A percentile compares a stretch with the other conserved stretches of the same genome.
Evolutionary conservation across 306 rosid genomes (phyloP).

Genomic region (Citrullus colocynthis): DNA sequence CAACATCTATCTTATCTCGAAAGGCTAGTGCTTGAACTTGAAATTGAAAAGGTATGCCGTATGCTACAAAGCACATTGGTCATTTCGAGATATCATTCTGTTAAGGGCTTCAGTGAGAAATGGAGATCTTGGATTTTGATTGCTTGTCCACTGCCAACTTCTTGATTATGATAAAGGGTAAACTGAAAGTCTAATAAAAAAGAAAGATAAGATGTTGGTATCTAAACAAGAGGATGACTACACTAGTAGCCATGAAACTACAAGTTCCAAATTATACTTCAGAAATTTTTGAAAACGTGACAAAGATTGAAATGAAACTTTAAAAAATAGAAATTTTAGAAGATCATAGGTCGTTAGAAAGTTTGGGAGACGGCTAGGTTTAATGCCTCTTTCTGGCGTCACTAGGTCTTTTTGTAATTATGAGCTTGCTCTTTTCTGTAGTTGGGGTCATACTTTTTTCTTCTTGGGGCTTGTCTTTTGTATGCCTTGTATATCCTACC

Average conservation of each 20-base stretch:
- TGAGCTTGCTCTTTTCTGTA: too few species aligned
- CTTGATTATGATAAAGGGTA: not conserved
- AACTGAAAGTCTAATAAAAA: not conserved
- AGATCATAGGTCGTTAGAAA: too few species aligned
- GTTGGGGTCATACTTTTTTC: too few species aligned
- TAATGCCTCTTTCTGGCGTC: too few species aligned
- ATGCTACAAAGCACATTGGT: not conserved
- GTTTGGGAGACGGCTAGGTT: too few species aligned
- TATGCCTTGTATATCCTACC: too few species aligned
- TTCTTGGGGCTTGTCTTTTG: too few species aligned
- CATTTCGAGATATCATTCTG: not conserved
- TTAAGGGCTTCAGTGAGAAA: not conserved
- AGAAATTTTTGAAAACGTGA: not conserved
- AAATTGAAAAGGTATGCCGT: too few species aligned
- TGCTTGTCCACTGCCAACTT: not conserved
- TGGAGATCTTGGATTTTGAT: not conserved
- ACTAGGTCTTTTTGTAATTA: too few species aligned
- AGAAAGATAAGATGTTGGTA: not conserved
- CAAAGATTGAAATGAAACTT: too few species aligned
- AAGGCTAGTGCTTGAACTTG: too few species aligned
- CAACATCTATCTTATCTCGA: not conserved
- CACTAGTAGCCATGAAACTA: not conserved
- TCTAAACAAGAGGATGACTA: not conserved
- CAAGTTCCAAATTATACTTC: not conserved
- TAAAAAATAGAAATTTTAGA: too few species aligned